A percentile compares a stretch with the other conserved stretches of the same genome.
Conservation (phyloP, 148 eudicot species). For the Hydrangea macrophylla region DNA sequence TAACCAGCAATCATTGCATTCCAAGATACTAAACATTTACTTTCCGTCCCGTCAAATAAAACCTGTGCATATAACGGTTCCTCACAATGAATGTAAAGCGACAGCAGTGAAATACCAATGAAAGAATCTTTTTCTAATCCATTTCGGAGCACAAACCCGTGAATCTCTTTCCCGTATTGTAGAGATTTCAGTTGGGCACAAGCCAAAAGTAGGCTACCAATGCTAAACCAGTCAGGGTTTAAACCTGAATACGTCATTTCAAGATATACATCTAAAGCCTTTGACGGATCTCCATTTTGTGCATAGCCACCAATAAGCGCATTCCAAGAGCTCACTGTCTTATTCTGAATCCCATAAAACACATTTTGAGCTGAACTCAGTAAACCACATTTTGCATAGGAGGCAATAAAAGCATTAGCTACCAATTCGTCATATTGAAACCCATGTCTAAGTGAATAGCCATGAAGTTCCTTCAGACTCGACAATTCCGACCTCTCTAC, state of each 20-base stretch:
- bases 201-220: slow-evolving; percentile 49
- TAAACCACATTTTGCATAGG: slow-evolving; percentile 59
- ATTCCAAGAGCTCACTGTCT: slow-evolving; percentile 59
- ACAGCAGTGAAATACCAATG: slow-evolving; percentile 44
- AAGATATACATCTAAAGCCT: slow-evolving; percentile 36
- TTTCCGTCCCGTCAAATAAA: slow-evolving; percentile 39
- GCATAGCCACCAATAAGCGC: slow-evolving; percentile 52
- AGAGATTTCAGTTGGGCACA: slow-evolving; percentile 35
- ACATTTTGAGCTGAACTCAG: slow-evolving; percentile 33
- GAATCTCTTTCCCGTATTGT: slow-evolving; percentile 46
- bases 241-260: slow-evolving; percentile 42
- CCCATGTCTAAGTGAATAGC: slow-evolving; percentile 45
- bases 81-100: slow-evolving; percentile 50
- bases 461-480: slow-evolving; percentile 63
- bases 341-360: slow-evolving; percentile 29
- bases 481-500: slow-evolving; percentile 25
- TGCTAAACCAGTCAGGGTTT: slow-evolving; percentile 42
- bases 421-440: slow-evolving; percentile 40
- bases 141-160: slow-evolving; percentile 55
- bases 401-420: slow-evolving; percentile 47
- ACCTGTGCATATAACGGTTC: slow-evolving; percentile 29
- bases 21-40: slow-evolving; percentile 47
- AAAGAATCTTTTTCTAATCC: slow-evolving; percentile 41
- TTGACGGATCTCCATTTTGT: slow-evolving; percentile 49
- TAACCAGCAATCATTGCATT: slow-evolving; percentile 67